Conservation (phyloP, 1,139 yeast species). For the Saccharomyces hybrid region DNA sequence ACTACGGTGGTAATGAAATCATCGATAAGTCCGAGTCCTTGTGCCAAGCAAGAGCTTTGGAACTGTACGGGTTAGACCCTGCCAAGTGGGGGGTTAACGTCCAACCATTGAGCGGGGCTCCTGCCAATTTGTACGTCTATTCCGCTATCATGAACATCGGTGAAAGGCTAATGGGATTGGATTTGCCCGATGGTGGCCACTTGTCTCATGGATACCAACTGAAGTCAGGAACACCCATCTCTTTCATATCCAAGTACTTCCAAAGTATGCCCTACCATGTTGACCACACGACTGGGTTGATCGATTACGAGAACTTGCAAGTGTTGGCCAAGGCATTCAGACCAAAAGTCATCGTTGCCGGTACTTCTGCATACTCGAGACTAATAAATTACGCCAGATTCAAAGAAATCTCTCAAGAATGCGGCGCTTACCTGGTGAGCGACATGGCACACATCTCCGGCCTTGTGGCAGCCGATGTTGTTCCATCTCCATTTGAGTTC, state of each 20-base stretch:
- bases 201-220: constrained; percentile 95
- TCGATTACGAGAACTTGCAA: constrained; percentile 85
- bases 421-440: constrained; percentile 83
- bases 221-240: constrained; percentile 68
- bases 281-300: constrained; percentile 75
- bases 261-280: constrained; percentile 96
- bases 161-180: constrained; percentile 93
- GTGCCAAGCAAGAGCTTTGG: constrained; percentile 87
- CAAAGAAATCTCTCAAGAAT: constrained; percentile 82
- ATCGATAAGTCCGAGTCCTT: constrained; percentile 85
- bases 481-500: constrained; percentile 86
- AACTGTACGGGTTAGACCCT: constrained; percentile 70
- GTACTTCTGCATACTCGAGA: constrained; percentile 94
- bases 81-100: constrained; percentile 94
- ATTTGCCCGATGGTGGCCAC: constrained; percentile 96
- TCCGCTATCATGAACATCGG: constrained; percentile 87
- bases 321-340: constrained; percentile 79
- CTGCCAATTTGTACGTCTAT: constrained; percentile 90
- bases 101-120: constrained; percentile 90
- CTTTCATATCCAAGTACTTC: constrained; percentile 86
- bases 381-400: constrained; percentile 84
- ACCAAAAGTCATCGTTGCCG: constrained; percentile 93
- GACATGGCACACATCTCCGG: constrained; percentile 99
- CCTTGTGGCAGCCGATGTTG: constrained; percentile 85
- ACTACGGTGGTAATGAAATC: constrained; percentile 94